phyloP scores from a whole-genome alignment of 139 green algal species.

The Coelastrella sp. region DNA sequence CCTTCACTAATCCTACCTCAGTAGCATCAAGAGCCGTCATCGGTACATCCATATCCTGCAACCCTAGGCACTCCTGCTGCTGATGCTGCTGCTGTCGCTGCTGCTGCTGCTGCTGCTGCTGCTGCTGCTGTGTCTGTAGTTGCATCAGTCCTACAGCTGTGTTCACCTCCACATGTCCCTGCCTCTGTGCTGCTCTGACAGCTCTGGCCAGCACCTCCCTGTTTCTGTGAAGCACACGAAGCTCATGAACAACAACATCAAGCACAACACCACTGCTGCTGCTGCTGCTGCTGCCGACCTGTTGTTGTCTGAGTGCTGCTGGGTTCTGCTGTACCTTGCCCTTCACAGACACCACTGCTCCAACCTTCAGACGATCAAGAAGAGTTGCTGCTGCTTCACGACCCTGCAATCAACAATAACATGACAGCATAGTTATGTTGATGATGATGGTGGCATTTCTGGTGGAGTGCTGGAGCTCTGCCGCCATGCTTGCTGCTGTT shows the following conservation, averaged over 20 bases:
- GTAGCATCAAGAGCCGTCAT: too few relatives aligned
- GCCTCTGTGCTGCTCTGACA: neutral
- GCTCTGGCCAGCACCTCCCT: neutral
- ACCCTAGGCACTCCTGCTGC: constrained; percentile 3
- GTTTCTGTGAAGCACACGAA: constrained; percentile 26
- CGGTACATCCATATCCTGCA: too few relatives aligned
- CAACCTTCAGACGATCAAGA: constrained; percentile 39
- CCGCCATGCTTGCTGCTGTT: too few relatives aligned
- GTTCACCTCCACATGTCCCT: neutral
- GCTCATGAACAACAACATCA: constrained; percentile 31
- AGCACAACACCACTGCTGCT: constrained; percentile 5
- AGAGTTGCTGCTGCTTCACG: constrained; percentile 8
- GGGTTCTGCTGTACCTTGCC: constrained; percentile 52
- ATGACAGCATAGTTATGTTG: too few relatives aligned
- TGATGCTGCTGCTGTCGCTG: constrained; percentile 22
- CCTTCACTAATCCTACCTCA: too few relatives aligned
- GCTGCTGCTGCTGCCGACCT: neutral
- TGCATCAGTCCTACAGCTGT: constrained; percentile 5
- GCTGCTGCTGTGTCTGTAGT: constrained; percentile 33
- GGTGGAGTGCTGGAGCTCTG: too few relatives aligned
- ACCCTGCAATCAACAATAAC: constrained; percentile 12
- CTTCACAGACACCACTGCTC: constrained; percentile 41
- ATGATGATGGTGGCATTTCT: too few relatives aligned
- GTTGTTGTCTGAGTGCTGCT: neutral
- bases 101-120: neutral